Conservation (phyloP, 441 rosid genomes). For the Biscutella auriculata region DNA sequence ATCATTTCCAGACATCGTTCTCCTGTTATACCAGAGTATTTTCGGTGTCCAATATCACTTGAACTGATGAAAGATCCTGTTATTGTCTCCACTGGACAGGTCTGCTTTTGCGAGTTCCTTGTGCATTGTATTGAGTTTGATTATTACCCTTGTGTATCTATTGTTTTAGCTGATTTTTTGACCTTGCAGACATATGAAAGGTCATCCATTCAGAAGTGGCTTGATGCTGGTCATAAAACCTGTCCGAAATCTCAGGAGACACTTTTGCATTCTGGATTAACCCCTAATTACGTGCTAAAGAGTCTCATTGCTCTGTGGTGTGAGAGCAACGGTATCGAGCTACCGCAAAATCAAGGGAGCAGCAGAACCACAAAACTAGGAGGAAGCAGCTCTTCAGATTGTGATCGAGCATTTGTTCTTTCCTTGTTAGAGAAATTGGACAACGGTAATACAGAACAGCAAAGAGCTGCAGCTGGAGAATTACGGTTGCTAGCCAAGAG, state of each 20-base stretch:
- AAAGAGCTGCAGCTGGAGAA: conserved; percentile 95
- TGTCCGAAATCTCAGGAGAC: conserved; percentile 98
- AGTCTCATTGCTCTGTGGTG: conserved; percentile 92
- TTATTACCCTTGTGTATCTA: not conserved
- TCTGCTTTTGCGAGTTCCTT: conserved; percentile 16
- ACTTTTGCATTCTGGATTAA: conserved; percentile 61
- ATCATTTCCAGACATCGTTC: conserved; percentile 54
- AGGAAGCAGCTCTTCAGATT: conserved; percentile 55
- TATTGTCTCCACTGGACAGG: conserved; percentile 99
- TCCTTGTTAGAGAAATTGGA: conserved; percentile 52
- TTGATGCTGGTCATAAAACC: conserved; percentile 88
- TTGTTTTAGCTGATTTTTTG: conserved; percentile 12
- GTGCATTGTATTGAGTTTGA: not conserved
- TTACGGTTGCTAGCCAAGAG: conserved; percentile 85
- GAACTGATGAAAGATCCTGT: conserved; percentile 98
- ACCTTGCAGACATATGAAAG: conserved; percentile 86
- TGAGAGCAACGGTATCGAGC: conserved; percentile 84
- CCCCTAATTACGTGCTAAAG: conserved; percentile 82
- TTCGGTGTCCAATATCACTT: conserved; percentile 92
- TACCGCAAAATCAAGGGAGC: conserved; percentile 65
- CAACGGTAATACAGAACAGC: conserved; percentile 54
- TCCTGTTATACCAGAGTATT: conserved; percentile 93
- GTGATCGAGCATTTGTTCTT: conserved; percentile 60
- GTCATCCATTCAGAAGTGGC: conserved; percentile 87
- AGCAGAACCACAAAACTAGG: conserved; percentile 44